Evolutionary conservation across 1,284 basidiomycete genomes (phyloP), one percentile per base, ranked within the genome.

Genomic region (Sporisorium scitamineum): DNA sequence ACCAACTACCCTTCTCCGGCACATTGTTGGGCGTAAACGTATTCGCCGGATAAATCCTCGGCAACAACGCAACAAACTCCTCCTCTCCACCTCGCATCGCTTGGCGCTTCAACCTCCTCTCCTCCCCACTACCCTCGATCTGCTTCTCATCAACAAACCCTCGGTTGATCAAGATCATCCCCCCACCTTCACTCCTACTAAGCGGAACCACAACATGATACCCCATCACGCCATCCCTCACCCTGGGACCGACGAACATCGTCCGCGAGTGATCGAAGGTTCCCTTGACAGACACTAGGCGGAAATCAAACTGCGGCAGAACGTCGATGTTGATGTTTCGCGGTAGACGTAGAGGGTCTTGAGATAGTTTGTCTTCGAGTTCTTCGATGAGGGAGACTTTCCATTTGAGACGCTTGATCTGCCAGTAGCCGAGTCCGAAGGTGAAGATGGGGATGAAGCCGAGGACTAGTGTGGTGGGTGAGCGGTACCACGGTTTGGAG

Each of bases 321-420:
- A 79, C 79, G 1, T 75, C 72, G 22, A 80, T 50, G 29, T 98
- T 96, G 87, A 99, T 91, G 85, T 90, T 90, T 45, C 88, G 89
- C 1, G 96, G 96, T 26, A 99, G 87, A 26, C 88, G 84, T 66
- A 99, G 89, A 0, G 97, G 93, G 37, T 90, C 90, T 31, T 92
- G 89, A 69, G 92, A 89, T 29, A 98, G 87, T 87, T 98, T 97
- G 85, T 93, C 91, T 83, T 97, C 93, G 47, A 99, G 88, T 83
- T 98, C 94, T 76, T 97, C 94, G 75, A 99, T 97, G 67, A 99
- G 88, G 56, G 90, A 90, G 32, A 97, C 88, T 86, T 99, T 99
- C 97, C 97, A 99, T 84, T 94, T 90, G 47, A 99, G 89, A 44
- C 97, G 90, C 80, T 94, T 89, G 32, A 90, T 80, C 84, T 99